Percentiles rank a stretch among this genome's conserved stretches.
Evolutionary conservation across 768 basidiomycete species (phyloP).

Genomic region (Hydnum rufescens): DNA sequence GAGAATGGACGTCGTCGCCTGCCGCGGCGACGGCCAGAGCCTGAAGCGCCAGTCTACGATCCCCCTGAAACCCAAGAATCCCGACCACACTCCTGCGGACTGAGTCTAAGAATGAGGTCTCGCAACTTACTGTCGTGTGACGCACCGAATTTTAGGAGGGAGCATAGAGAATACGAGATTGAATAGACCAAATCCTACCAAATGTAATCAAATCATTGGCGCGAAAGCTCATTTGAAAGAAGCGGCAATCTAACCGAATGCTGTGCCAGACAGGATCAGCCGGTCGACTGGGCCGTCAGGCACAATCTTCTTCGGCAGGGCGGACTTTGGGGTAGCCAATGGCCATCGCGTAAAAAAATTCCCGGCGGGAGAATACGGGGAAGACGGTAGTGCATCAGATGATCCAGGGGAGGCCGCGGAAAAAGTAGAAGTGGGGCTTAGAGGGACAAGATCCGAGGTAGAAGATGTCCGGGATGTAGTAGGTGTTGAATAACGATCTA

Average conservation of each 20-base stretch:
- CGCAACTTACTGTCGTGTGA: too few relatives aligned
- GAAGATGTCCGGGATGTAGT: conserved; percentile 2
- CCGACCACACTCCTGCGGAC: conserved; percentile 41
- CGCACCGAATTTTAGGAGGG: conserved; percentile 46
- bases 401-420: neutral
- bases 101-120: neutral
- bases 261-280: conserved; percentile 50
- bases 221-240: neutral
- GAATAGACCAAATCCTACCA: conserved; percentile 41
- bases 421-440: neutral
- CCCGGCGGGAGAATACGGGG: neutral
- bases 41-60: conserved; percentile 43
- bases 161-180: conserved; percentile 63
- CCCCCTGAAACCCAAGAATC: conserved; percentile 56
- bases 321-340: neutral
- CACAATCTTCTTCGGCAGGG: neutral
- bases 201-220: neutral
- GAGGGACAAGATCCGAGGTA: neutral
- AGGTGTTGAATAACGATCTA: conserved; percentile 12
- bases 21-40: conserved; percentile 50
- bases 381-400: too few relatives aligned
- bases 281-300: conserved; percentile 47
- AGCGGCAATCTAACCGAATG: conserved; percentile 35
- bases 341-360: neutral
- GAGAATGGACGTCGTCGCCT: conserved; percentile 48